phyloP scores from a whole-genome alignment of 2,329 filamentous ascomycete species.

The Aureobasidium musti region DNA sequence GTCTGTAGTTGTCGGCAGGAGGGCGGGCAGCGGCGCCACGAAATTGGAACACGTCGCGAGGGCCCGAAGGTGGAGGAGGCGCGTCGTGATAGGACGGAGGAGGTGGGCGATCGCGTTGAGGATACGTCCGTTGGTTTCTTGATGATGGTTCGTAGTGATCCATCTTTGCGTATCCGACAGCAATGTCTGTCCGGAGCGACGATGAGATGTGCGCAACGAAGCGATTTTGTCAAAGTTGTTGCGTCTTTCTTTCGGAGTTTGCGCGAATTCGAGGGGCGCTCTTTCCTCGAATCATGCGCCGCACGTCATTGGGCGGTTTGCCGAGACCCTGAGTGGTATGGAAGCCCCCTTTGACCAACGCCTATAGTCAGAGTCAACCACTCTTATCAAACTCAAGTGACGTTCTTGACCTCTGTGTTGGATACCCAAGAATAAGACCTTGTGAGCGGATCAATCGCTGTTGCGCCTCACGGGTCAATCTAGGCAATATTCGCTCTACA shows the following conservation, averaged over 20 bases:
- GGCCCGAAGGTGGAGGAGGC: conserved; percentile 21
- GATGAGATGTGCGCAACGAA: not conserved
- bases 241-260: conserved; percentile 12
- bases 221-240: not conserved
- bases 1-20: conserved; percentile 25
- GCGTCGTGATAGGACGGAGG: conserved; percentile 23
- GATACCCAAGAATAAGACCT: too few species aligned
- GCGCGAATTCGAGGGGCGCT: conserved; percentile 20
- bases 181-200: not conserved
- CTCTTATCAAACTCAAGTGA: not conserved
- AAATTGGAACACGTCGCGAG: conserved; percentile 31
- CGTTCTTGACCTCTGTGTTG: not conserved
- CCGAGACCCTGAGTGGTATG: not conserved
- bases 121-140: conserved; percentile 2
- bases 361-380: not conserved
- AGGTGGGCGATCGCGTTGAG: conserved; percentile 26
- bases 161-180: conserved; percentile 4
- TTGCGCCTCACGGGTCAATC: not conserved
- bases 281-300: conserved; percentile 15
- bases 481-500: not conserved
- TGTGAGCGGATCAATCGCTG: not conserved
- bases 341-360: not conserved
- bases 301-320: conserved; percentile 16
- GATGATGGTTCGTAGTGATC: conserved; percentile 27
- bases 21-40: conserved; percentile 24